phyloP scores from a whole-genome alignment of 164 flowering plant species.

The Saururus chinensis region DNA sequence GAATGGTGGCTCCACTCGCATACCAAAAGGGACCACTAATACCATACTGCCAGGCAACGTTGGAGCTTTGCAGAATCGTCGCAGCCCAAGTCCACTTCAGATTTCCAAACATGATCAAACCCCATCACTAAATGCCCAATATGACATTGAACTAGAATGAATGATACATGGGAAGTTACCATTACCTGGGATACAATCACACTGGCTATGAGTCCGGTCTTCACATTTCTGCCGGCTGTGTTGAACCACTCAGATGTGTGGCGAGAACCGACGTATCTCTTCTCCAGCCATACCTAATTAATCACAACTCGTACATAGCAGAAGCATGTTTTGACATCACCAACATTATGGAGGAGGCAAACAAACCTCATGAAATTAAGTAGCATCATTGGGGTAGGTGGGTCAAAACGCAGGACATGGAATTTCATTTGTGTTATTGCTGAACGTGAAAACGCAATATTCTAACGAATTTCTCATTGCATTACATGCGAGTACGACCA shows the following conservation, averaged over 20 bases:
- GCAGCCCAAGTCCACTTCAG: conserved; percentile 98
- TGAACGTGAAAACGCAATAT: too few species aligned
- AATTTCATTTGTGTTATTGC: too few species aligned
- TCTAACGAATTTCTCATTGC: too few species aligned
- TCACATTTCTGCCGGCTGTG: conserved; percentile 91
- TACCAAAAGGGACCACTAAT: conserved; percentile 98
- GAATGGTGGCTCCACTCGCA: conserved; percentile 94
- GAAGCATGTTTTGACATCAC: too few species aligned
- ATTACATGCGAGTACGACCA: too few species aligned
- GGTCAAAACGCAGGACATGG: too few species aligned
- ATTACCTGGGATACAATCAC: conserved; percentile 92
- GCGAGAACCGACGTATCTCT: conserved; percentile 72
- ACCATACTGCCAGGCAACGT: conserved; percentile 97
- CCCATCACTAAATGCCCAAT: background rate
- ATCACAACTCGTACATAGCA: background rate
- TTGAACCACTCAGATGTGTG: conserved; percentile 99
- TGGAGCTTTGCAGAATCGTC: conserved; percentile 92
- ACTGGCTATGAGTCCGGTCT: conserved; percentile 94
- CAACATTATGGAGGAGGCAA: too few species aligned
- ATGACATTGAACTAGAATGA: background rate
- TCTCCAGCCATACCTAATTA: conserved; percentile 83
- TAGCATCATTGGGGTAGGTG: background rate
- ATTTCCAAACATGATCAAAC: background rate
- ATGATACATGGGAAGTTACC: background rate
- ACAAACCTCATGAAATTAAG: background rate